Evolutionary conservation across 2,329 filamentous ascomycete species (phyloP).

Genomic region (Aspergillus ustus): DNA sequence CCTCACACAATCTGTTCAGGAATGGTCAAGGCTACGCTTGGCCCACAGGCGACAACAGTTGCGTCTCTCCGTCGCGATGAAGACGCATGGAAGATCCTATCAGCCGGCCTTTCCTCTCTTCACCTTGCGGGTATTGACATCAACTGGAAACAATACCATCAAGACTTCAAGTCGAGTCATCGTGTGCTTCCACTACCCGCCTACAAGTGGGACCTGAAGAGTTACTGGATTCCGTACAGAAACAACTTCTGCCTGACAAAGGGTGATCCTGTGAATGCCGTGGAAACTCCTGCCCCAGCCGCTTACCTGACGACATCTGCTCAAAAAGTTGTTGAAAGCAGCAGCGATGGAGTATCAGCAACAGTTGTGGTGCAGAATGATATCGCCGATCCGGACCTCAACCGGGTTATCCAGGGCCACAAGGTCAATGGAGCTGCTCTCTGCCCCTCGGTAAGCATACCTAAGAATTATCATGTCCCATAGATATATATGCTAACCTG

Average conservation of each 20-base stretch:
- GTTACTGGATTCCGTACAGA: slow-evolving; percentile 46
- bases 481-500: slow-evolving; percentile 11
- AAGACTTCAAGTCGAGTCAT: slow-evolving; percentile 40
- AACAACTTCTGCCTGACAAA: slow-evolving; percentile 42
- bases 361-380: slow-evolving; percentile 44
- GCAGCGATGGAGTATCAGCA: slow-evolving; percentile 27
- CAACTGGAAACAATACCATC: slow-evolving; percentile 50
- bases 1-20: slow-evolving; percentile 53
- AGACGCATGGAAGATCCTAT: slow-evolving; percentile 49
- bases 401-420: slow-evolving; percentile 42
- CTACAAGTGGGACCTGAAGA: slow-evolving; percentile 47
- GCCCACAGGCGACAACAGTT: slow-evolving; percentile 57
- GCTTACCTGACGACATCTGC: slow-evolving; percentile 36
- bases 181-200: slow-evolving; percentile 41
- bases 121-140: slow-evolving; percentile 46
- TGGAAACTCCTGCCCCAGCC: slow-evolving; percentile 24
- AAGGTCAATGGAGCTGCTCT: slow-evolving; percentile 42
- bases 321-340: slow-evolving; percentile 37
- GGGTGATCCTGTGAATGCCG: slow-evolving; percentile 32
- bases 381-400: slow-evolving; percentile 38
- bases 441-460: slow-evolving; percentile 38
- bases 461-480: background rate
- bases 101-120: slow-evolving; percentile 39
- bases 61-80: slow-evolving; percentile 48
- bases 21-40: slow-evolving; percentile 61